Evolutionary conservation across 2,329 filamentous ascomycete genomes (phyloP), one percentile per base, ranked within the genome.

Genomic region (Apiospora phragmitis): DNA sequence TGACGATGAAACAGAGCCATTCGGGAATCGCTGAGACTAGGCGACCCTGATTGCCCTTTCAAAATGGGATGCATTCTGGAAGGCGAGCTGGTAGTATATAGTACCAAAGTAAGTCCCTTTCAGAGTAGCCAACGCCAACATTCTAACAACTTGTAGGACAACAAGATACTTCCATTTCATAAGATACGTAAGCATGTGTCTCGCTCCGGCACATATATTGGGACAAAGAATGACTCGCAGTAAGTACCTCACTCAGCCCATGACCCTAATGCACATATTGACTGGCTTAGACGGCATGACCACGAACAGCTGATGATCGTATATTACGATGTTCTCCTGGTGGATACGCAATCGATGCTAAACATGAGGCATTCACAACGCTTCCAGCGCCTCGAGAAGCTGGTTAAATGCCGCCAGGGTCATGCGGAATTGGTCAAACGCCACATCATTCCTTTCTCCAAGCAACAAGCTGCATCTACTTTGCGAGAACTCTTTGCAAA

Each of bases 31-130:
- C 82, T 97, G 6, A 85, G 85, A 9, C 84, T 97, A 43, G 90
- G 90, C 3, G 81, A 82, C 1, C 72, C 84, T 0, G 83, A 86
- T 9, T 92, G 92, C 77, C 86, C 82, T 14, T 80, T 97, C 73
- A 86, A 85, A 35, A 83, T 82, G 9, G 86, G 87, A 6, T 97
- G 93, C 74, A 95, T 97, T 62, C 80, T 97, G 0, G 92, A 97
- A 76, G 94, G 93, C 2, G 95, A 98, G 77, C 83, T 97, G 69
- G 86, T 96, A 7, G 91, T 95, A 1, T 97, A 91, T 80, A 93
- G 89, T 77, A 90, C 94, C 68, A 83, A 85, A 75, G 86, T 86
- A 77, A 66, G 80, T 65, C 3, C 18, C 43, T 32, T 59, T 12
- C 9, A 6, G 9, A 16, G 9, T 21, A 32, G 1, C 75, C 26